Percentiles rank a stretch among this genome's conserved stretches.
phyloP scores from a whole-genome alignment of 2,329 filamentous ascomycete genomes.

The Pseudocercospora eumusae region DNA sequence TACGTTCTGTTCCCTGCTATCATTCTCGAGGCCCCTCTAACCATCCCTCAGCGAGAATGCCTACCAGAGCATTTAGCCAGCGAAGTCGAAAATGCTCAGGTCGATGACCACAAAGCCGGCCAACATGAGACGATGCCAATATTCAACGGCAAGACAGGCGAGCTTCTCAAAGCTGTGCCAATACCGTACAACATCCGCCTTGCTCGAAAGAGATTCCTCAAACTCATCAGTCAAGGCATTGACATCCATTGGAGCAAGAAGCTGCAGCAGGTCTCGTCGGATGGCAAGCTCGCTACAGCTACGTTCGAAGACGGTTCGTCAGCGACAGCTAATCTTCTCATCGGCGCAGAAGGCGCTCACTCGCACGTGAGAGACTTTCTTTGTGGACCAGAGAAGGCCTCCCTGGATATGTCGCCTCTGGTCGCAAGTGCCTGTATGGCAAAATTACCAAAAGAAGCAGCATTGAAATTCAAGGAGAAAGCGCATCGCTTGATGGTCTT shows the following conservation, averaged over 20 bases:
- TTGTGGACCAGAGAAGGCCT: constrained; percentile 16
- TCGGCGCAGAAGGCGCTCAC: constrained; percentile 40
- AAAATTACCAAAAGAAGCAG: constrained; percentile 20
- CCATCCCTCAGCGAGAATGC: constrained; percentile 16
- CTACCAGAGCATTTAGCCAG: constrained; percentile 22
- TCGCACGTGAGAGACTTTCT: constrained; percentile 32
- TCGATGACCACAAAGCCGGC: constrained; percentile 23
- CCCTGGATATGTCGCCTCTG: constrained; percentile 18
- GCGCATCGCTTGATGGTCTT: constrained; percentile 22
- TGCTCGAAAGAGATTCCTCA: constrained; percentile 24
- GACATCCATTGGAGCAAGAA: constrained; percentile 24
- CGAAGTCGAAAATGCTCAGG: constrained; percentile 24
- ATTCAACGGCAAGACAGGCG: constrained; percentile 23
- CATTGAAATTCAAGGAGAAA: constrained; percentile 18
- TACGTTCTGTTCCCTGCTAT: constrained; percentile 1
- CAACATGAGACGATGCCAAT: constrained; percentile 27
- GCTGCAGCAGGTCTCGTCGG: constrained; percentile 16
- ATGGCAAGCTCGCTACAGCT: constrained; percentile 17
- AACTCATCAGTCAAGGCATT: constrained; percentile 20
- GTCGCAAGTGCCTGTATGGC: constrained; percentile 25
- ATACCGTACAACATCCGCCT: constrained; percentile 26
- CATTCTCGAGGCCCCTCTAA: background rate
- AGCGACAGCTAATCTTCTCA: constrained; percentile 31
- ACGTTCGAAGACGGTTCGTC: constrained; percentile 35
- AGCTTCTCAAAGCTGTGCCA: constrained; percentile 21